A percentile compares a stretch with the other conserved stretches of the same genome.
Conservation (phyloP, 306 rosid species). For the Hylodesmum podocarpum region DNA sequence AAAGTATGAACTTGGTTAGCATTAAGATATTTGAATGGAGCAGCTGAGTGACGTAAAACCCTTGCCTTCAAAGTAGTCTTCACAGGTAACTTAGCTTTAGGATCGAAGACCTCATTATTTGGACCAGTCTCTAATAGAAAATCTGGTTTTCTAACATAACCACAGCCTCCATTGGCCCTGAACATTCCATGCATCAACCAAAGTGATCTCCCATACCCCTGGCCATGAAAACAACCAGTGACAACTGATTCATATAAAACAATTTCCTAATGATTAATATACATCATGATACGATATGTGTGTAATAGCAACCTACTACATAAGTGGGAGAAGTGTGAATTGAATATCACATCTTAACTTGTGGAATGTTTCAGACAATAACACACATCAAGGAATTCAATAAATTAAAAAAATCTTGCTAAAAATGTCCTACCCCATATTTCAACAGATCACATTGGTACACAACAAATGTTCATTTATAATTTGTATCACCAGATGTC, state of each 20-base stretch:
- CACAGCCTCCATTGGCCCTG: conserved; percentile 91
- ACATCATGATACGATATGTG: not conserved
- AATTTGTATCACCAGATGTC: not conserved
- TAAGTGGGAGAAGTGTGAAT: conserved; percentile 2
- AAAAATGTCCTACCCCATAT: not conserved
- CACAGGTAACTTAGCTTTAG: conserved; percentile 55
- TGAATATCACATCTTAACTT: not conserved
- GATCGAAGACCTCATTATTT: conserved; percentile 68
- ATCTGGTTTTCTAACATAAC: conserved; percentile 94
- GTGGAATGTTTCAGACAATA: not conserved
- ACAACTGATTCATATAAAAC: conserved; percentile 7
- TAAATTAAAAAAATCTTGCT: not conserved
- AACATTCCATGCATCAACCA: conserved; percentile 99
- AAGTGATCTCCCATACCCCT: conserved; percentile 96
- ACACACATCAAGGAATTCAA: conserved; percentile 7
- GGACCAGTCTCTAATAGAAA: conserved; percentile 55
- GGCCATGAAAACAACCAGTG: conserved; percentile 31
- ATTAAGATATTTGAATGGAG: not conserved
- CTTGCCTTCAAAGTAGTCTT: conserved; percentile 78
- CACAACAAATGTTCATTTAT: not conserved
- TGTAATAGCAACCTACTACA: not conserved
- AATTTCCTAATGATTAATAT: not conserved
- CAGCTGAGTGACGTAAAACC: conserved; percentile 4
- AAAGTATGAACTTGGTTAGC: conserved; percentile 27
- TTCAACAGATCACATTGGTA: not conserved